These are phyloP conservation scores for Leptographium flavum DNA, from an alignment of 2,329 filamentous ascomycete genomes.

Conservation along the genomic window DNA sequence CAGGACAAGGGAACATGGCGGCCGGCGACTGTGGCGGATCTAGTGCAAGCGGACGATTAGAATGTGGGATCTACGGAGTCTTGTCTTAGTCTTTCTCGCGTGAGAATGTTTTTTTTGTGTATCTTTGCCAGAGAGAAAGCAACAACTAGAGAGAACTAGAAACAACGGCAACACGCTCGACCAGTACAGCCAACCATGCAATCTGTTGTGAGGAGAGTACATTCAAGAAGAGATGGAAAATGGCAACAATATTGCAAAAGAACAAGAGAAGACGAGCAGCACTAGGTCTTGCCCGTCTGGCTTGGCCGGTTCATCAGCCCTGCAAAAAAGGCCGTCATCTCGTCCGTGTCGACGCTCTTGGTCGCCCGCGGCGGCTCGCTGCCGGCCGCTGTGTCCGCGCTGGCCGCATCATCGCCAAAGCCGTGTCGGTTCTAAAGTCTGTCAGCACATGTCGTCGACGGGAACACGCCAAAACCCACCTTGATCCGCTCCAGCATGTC, in stretches of 20 bases:
- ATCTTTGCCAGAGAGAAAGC: no score
- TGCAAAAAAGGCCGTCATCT: constrained; percentile 44
- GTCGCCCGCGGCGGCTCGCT: constrained; percentile 5
- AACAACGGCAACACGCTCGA: no score
- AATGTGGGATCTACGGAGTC: not conserved
- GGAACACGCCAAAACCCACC: constrained; percentile 30
- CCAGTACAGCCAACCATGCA: no score
- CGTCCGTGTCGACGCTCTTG: constrained; percentile 36
- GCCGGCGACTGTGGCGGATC: constrained; percentile 10
- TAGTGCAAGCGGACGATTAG: not conserved
- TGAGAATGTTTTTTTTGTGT: no score
- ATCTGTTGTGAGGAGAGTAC: no score
- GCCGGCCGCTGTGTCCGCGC: not conserved
- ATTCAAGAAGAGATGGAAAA: not conserved
- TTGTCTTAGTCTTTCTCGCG: no score
- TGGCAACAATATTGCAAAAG: not conserved
- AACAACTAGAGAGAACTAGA: no score
- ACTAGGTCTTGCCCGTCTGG: constrained; percentile 8
- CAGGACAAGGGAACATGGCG: constrained; percentile 12
- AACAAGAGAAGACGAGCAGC: not conserved
- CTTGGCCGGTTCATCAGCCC: constrained; percentile 38
- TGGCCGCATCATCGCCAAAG: constrained; percentile 19
- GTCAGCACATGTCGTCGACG: not conserved
- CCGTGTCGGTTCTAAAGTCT: constrained; percentile 38
- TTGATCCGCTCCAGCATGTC: constrained; percentile 81